These are phyloP conservation scores for Didymella exigua DNA, from an alignment of 2,329 filamentous ascomycete genomes.

Conservation along the genomic window DNA sequence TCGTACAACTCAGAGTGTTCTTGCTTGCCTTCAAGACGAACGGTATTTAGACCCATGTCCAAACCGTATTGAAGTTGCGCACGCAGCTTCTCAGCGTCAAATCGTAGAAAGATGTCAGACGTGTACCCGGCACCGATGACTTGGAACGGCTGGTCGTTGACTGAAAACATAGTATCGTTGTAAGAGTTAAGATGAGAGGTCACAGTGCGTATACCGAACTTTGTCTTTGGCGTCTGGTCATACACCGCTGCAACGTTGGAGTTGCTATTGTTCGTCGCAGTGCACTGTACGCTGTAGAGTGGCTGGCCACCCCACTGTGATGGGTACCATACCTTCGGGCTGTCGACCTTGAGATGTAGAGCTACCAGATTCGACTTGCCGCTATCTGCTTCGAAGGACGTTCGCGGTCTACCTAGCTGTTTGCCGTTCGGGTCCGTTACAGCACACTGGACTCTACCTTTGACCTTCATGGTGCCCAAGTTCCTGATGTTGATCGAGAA, in stretches of 20 bases:
- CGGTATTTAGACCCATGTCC: slow-evolving; percentile 67
- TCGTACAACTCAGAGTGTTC: slow-evolving; percentile 67
- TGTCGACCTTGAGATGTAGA: slow-evolving; percentile 47
- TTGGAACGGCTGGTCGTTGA: slow-evolving; percentile 65
- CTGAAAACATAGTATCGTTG: slow-evolving; percentile 61
- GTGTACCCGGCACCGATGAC: slow-evolving; percentile 66
- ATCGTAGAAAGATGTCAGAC: slow-evolving; percentile 67
- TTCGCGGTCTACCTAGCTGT: slow-evolving; percentile 15
- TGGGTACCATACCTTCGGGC: slow-evolving; percentile 66
- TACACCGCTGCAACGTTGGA: slow-evolving; percentile 35
- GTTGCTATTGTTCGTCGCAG: slow-evolving; percentile 10
- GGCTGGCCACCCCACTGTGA: slow-evolving; percentile 64
- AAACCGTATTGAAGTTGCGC: slow-evolving; percentile 60
- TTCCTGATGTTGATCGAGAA: slow-evolving; percentile 34
- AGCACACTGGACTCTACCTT: slow-evolving; percentile 14
- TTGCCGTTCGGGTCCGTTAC: slow-evolving; percentile 14
- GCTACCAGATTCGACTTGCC: slow-evolving; percentile 48
- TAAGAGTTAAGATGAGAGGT: slow-evolving; percentile 57
- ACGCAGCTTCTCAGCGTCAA: slow-evolving; percentile 56
- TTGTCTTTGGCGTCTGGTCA: slow-evolving; percentile 42
- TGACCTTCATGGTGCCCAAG: slow-evolving; percentile 2
- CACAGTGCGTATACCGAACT: slow-evolving; percentile 63
- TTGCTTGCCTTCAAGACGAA: slow-evolving; percentile 68
- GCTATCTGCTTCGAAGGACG: slow-evolving; percentile 10
- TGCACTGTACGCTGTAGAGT: slow-evolving; percentile 52